A percentile compares a stretch with the other conserved stretches of the same genome.
These are phyloP conservation scores for Cucurbita moschata DNA, from an alignment of 306 rosid genomes.

Conservation along the genomic window DNA sequence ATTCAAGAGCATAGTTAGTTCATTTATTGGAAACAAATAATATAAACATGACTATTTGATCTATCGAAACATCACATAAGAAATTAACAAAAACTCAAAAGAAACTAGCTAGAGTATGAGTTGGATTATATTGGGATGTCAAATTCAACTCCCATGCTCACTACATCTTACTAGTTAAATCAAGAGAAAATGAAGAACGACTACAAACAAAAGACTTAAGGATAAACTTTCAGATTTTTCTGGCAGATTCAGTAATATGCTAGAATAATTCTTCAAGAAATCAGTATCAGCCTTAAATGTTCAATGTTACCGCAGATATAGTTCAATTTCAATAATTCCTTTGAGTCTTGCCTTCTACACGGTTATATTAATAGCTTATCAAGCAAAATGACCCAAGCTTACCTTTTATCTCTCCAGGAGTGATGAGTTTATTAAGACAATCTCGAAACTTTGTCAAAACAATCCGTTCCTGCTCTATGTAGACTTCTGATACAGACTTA, in stretches of 20 bases:
- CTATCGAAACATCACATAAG: not conserved
- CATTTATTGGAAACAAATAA: not conserved
- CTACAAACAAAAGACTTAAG: not conserved
- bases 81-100: not conserved
- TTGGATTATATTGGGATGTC: not conserved
- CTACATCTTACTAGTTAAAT: not conserved
- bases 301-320: not conserved
- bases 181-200: not conserved
- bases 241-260: not conserved
- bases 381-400: conserved; percentile 22
- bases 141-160: not conserved
- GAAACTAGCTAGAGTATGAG: not conserved
- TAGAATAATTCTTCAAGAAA: not conserved
- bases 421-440: conserved; percentile 64
- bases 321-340: not conserved
- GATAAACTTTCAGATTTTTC: not conserved
- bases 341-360: not conserved
- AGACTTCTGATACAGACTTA: conserved; percentile 62
- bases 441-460: conserved; percentile 72
- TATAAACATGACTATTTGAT: not conserved
- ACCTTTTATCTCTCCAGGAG: conserved; percentile 81
- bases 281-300: not conserved
- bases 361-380: not conserved
- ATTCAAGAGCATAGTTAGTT: conserved; percentile 14
- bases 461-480: conserved; percentile 65